Evolutionary conservation across 805 yeast species (phyloP).

Genomic region (Spathaspora passalidarum): DNA sequence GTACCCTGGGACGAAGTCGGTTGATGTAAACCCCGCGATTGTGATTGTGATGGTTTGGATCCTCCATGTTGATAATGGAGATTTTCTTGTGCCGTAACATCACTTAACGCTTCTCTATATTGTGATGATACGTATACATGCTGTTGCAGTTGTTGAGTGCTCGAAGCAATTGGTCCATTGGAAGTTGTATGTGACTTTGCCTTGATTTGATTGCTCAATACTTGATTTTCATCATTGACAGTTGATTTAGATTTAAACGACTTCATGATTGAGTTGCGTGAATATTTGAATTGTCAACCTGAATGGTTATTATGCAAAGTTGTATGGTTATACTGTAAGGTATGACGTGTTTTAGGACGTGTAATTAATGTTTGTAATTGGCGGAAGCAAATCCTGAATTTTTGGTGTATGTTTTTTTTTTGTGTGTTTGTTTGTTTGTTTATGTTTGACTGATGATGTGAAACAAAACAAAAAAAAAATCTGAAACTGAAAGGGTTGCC

Average conservation of each 20-base stretch:
- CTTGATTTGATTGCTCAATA: slow-evolving; percentile 5
- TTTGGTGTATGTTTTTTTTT: not conserved
- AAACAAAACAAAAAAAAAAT: not conserved
- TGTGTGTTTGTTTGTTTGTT: not conserved
- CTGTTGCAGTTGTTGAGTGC: not conserved
- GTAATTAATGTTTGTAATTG: not conserved
- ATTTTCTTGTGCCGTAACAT: slow-evolving; percentile 21
- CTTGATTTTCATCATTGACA: slow-evolving; percentile 16
- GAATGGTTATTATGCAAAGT: too few species aligned
- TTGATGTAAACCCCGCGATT: slow-evolving; percentile 10
- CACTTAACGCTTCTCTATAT: slow-evolving; percentile 27
- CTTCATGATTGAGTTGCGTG: slow-evolving; percentile 9
- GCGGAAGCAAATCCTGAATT: not conserved
- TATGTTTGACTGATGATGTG: not conserved
- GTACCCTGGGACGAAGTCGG: slow-evolving; percentile 1
- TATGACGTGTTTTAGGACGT: not conserved
- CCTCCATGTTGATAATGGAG: slow-evolving; percentile 5
- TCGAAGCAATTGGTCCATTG: not conserved
- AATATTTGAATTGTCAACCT: not conserved
- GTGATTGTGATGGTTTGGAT: slow-evolving; percentile 3
- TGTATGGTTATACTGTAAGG: not conserved
- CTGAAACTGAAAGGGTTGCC: not conserved
- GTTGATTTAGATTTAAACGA: slow-evolving; percentile 11
- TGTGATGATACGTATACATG: not conserved
- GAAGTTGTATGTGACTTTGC: slow-evolving; percentile 2